Base-by-base conservation (phyloP, 2,329 filamentous ascomycete genomes). In the Calonectria honghensis region DNA sequence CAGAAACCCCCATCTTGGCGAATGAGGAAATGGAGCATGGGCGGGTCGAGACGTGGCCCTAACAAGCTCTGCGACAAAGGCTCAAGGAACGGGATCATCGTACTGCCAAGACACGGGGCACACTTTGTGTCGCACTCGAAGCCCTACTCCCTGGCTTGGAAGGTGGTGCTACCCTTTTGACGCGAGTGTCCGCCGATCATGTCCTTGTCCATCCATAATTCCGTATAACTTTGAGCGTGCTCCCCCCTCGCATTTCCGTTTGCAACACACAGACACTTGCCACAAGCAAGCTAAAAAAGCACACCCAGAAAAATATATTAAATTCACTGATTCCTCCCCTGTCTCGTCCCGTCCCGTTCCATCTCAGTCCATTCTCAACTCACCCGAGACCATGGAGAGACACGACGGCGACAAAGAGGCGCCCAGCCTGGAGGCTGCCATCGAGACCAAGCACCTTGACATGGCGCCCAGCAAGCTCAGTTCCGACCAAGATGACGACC, bases 401-500 rank as follows among this genome's bases (percentile, higher is more conserved):
- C 59, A 68, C 41, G 41, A 70, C 37, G 63, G 63, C 48, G 63
- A 72, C 63, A 70, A 76, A 68, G 79, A 74, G 50, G 70, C 35
- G 29, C 73, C 76, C 7, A 73, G 75, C 16, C 57, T 78, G 32
- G 80, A 82, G 74, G 80, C 81, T 68, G 79, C 78, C n/a, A 68
- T 73, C 59, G 81, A 83, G 48, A 70, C 74, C 76, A 79, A 78
- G 45, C 80, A 80, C 50, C 71, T 82, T 35, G 81, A 80, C 37
- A 54, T 73, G 27, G 74, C 76, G 2, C 76, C 77, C 11, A 78
- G 77, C 74, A 78, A 78, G 67, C 70, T 78, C 39, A 79, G 80
- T 67, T 79, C 76, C 20, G 79, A 82, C 32, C 73, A 75, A 39
- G 80, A 81, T 48, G 73, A 73, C 16, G 84, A 87, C 74, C 80